Evolutionary conservation across 192 early-diverging fungal genomes (phyloP), one percentile per base, ranked within the genome.

Genomic region (Mortierella alpina): DNA sequence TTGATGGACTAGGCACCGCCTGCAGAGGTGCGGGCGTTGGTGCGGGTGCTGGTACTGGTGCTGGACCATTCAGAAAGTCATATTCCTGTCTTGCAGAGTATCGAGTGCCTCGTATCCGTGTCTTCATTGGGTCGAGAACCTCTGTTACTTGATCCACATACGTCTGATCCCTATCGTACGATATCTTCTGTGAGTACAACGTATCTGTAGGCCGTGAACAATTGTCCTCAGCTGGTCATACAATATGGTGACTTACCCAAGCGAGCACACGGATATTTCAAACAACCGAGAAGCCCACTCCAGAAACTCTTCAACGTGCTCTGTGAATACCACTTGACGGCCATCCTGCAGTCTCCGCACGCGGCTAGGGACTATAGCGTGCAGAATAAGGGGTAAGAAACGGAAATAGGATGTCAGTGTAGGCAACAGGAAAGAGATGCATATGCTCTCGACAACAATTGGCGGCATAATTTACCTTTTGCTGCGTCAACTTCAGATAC

Each of bases 251-350:
- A 77, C 70, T 72, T 81, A 84, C 84, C 87, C 93, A 9, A 94
- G 74, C 9, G 92, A 93, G 68, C 93, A 94, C 11, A 94, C 86
- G 11, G 88, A 90, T 22, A 94, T 93, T 50, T 94, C 93, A 82
- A 85, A 94, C 15, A 76, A 82, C 11, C 83, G 83, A 17, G 73
- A 77, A 17, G 92, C 92, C 92, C 92, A 93, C 50, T 92, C 90
- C 59, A 94, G 73, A 65, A 94, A 94, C 62, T 92, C 91, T 41
- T 91, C 85, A 8, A 92, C 90, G 42, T 86, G 82, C 50, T 92
- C 90, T 31, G 89, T 87, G 13, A 92, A 65, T 2, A 93, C 92
- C 10, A 93, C 85, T 57, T 84, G 83, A 44, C 89, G 73, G 4
- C 92, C 91, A 63, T 93, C 92, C 45, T 79, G 71, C 9, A 94